Conservation (phyloP, 164 flowering plant genomes). For the Chimonanthus praecox region DNA sequence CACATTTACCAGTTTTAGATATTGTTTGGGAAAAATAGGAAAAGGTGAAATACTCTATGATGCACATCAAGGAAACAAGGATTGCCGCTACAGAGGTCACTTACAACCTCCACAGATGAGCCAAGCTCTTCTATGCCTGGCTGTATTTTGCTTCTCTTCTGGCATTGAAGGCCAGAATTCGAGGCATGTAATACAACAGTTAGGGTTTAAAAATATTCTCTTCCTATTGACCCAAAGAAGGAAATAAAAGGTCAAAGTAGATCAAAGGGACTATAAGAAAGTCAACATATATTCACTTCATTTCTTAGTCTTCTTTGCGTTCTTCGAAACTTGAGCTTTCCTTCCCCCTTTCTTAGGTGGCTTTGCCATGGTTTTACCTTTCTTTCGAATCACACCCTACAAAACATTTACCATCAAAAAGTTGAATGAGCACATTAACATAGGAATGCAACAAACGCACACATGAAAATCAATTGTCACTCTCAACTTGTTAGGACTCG, state of each 20-base stretch:
- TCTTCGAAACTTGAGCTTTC: conserved; percentile 61
- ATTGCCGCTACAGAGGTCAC: not conserved
- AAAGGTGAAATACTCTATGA: not conserved
- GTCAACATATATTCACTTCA: conserved; percentile 14
- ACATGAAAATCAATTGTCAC: not conserved
- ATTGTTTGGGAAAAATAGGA: not conserved
- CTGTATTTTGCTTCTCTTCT: not conserved
- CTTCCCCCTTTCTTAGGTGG: conserved; percentile 48
- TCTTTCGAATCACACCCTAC: conserved; percentile 52
- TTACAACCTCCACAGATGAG: not conserved
- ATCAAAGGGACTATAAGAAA: not conserved
- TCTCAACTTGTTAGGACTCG: not conserved
- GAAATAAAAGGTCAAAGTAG: too few species aligned
- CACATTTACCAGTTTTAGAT: not conserved
- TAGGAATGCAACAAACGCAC: not conserved
- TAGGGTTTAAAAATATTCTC: too few species aligned
- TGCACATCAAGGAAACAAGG: not conserved
- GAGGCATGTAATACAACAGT: not conserved
- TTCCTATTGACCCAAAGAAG: not conserved
- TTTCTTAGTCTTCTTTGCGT: conserved; percentile 49
- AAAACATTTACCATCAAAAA: conserved; percentile 15
- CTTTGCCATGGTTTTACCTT: conserved; percentile 49
- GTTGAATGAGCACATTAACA: not conserved
- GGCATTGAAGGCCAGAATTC: not conserved
- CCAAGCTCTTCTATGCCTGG: not conserved